Evolutionary conservation across 2,329 filamentous ascomycete species (phyloP), one percentile per base, ranked within the genome.

Genomic region (Lasiodiplodia hormozganensis): DNA sequence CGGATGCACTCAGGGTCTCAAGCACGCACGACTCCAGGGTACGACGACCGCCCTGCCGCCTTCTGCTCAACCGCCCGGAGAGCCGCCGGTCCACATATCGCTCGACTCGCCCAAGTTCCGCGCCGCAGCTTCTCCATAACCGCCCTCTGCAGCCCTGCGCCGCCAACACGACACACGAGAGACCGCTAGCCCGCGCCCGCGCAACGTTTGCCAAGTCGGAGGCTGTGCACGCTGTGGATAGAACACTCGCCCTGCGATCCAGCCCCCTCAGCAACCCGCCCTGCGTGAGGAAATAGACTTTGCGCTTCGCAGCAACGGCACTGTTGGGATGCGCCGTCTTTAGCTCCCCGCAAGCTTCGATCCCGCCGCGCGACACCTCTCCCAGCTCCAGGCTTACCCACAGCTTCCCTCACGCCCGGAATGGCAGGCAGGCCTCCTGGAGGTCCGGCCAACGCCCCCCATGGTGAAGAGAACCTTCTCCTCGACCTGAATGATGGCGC

Each of bases 401-500:
- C 40, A 51, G 21, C 40, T n/a, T 52, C 38, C 43, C 49, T 51
- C 54, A 18, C 43, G 75, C 76, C 76, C 75, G 78, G 74, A 68
- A 85, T 85, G 83, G 81, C 82, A 77, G 85, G 85, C 78, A 84
- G 86, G 83, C 85, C 85, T 76, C 82, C 83, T 76, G 83, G 82
- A 78, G 80, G 80, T 78, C 81, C 82, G 77, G 77, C 81, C 77
- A 79, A 81, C 76, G 78, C 73, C 62, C 76, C 78, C 70, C 60
- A 64, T 51, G 60, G 60, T 38, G 79, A 76, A 74, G 72, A 80
- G 65, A 79, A 83, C 74, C 86, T 93, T 70, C 85, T 94, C 69
- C 88, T 94, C 77, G 92, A 94, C 79, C 85, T 93, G 72, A 89
- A 92, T 74, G 89, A 91, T 69, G 86, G 90, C 69, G 88, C 90